A percentile compares a stretch with the other conserved stretches of the same genome.
phyloP scores from a whole-genome alignment of 306 rosid species.

The Fagus sylvatica region DNA sequence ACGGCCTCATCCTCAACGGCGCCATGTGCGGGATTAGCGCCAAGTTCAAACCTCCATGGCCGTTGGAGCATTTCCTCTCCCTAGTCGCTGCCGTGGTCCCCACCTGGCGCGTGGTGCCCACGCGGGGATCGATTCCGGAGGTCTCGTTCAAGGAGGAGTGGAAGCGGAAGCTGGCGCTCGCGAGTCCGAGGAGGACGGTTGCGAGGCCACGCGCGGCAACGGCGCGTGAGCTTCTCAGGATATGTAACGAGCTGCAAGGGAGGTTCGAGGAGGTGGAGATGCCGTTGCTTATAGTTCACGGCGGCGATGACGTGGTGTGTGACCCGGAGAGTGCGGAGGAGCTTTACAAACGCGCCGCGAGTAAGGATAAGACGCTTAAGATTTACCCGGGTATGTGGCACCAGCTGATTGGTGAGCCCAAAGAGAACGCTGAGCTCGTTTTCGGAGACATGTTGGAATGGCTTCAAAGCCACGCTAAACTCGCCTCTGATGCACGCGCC shows the following conservation, averaged over 20 bases:
- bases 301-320: constrained; percentile 72
- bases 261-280: constrained; percentile 78
- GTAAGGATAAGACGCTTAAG: constrained; percentile 82
- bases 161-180: constrained; percentile 79
- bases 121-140: constrained; percentile 77
- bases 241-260: constrained; percentile 82
- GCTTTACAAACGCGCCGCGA: constrained; percentile 60
- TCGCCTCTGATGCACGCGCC: constrained; percentile 24
- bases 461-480: constrained; percentile 48
- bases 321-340: constrained; percentile 85
- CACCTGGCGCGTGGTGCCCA: constrained; percentile 92
- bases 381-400: constrained; percentile 86
- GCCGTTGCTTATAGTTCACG: constrained; percentile 78
- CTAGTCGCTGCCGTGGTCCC: constrained; percentile 67
- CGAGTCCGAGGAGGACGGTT: constrained; percentile 63
- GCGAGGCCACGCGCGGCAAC: constrained; percentile 88
- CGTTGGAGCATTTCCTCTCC: constrained; percentile 78
- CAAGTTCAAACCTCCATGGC: constrained; percentile 98
- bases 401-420: constrained; percentile 69
- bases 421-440: constrained; percentile 63
- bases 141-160: constrained; percentile 83
- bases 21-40: constrained; percentile 96
- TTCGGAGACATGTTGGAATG: constrained; percentile 75
- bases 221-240: constrained; percentile 75
- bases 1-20: constrained; percentile 80